Percentiles rank a stretch among this genome's conserved stretches.
phyloP scores from a whole-genome alignment of 345 rosid species.

The Hibiscus mutabilis region DNA sequence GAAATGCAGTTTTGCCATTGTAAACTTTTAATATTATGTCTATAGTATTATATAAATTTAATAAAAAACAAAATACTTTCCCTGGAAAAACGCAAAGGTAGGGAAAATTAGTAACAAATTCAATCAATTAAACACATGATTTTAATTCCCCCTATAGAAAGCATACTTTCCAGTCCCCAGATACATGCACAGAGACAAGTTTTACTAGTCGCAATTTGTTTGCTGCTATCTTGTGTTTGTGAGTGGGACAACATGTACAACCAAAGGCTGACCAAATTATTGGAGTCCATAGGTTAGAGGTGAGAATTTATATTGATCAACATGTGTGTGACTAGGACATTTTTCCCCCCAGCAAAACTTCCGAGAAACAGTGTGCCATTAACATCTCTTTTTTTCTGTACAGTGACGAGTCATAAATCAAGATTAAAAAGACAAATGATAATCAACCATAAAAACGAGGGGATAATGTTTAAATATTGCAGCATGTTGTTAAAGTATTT shows the following conservation, averaged over 20 bases:
- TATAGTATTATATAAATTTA: too few relatives aligned
- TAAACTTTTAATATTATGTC: too few relatives aligned
- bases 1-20: too few relatives aligned
- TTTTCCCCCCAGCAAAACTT: neutral
- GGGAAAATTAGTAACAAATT: neutral
- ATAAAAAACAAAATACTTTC: neutral
- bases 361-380: too few relatives aligned
- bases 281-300: neutral
- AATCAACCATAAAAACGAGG: too few relatives aligned
- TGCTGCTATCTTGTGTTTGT: neutral
- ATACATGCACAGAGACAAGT: neutral
- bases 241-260: neutral
- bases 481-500: neutral
- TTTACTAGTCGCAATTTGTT: neutral
- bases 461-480: neutral
- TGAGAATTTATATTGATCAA: neutral
- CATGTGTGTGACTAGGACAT: neutral
- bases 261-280: neutral
- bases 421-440: too few relatives aligned
- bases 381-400: too few relatives aligned
- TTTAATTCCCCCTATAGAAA: neutral
- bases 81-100: too few relatives aligned
- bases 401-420: too few relatives aligned
- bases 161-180: neutral
- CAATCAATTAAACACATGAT: neutral